A percentile compares a stretch with the other conserved stretches of the same genome.
These are phyloP conservation scores for Ganoderma leucocontextum DNA, from an alignment of 1,284 basidiomycete species.

Conservation along the genomic window DNA sequence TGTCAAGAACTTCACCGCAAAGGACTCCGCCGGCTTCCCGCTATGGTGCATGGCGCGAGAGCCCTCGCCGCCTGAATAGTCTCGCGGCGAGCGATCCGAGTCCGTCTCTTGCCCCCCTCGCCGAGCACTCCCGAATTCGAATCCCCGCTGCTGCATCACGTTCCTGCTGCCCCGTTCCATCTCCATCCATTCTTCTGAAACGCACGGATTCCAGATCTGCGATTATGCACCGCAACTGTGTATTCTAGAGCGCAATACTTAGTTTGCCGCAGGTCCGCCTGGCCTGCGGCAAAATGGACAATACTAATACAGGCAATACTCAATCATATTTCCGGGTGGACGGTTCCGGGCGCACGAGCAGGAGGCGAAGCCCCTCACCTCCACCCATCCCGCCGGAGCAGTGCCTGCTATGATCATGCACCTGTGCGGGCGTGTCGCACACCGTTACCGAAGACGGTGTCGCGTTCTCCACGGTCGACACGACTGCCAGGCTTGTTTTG, in stretches of 20 bases:
- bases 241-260: constrained; percentile 5
- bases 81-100: background rate
- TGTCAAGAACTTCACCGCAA: constrained; percentile 40
- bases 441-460: background rate
- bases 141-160: background rate
- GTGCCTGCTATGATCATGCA: background rate
- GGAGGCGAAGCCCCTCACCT: background rate
- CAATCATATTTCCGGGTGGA: background rate
- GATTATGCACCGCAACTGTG: constrained; percentile 5
- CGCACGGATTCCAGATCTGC: constrained; percentile 2
- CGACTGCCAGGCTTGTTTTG: background rate
- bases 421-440: background rate
- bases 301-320: constrained; percentile 2
- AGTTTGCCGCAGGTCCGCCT: background rate
- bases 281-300: background rate
- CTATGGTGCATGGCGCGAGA: constrained; percentile 41
- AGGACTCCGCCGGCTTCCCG: constrained; percentile 38
- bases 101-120: no score
- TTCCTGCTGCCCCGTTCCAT: background rate
- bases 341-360: background rate
- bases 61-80: constrained; percentile 17
- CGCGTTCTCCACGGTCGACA: background rate
- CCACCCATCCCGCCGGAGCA: background rate
- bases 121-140: background rate
- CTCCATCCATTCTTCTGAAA: background rate